Evolutionary conservation across 208 protist species (phyloP).

Genomic region (Herpetomonas samuelpessoai): DNA sequence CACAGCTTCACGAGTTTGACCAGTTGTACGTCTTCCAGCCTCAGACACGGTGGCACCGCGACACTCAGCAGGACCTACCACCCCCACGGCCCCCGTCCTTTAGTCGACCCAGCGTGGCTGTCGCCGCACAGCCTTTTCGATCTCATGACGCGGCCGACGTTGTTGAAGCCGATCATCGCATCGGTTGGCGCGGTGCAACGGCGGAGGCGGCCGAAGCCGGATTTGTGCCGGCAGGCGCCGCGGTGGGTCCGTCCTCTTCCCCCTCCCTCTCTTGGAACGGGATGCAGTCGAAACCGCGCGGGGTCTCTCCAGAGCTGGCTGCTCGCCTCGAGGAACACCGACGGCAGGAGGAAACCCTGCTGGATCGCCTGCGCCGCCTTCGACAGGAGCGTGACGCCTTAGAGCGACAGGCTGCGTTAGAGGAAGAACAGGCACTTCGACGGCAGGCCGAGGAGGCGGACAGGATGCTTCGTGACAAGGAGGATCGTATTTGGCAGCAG

Average conservation of each 20-base stretch:
- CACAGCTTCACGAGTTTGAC: slow-evolving; percentile 81
- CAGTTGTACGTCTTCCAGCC: slow-evolving; percentile 87
- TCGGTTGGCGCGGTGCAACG: not conserved
- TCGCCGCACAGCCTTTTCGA: not conserved
- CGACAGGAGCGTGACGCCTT: slow-evolving; percentile 41
- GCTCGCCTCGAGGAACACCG: slow-evolving; percentile 45
- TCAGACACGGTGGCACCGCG: slow-evolving; percentile 46
- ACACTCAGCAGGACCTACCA: slow-evolving; percentile 70
- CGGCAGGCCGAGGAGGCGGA: slow-evolving; percentile 26
- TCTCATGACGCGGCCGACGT: not conserved
- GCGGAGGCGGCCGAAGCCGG: not conserved
- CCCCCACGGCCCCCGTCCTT: slow-evolving; percentile 45
- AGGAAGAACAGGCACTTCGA: slow-evolving; percentile 38
- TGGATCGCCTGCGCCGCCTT: slow-evolving; percentile 27
- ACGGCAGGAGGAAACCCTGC: slow-evolving; percentile 31
- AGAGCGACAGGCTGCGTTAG: slow-evolving; percentile 29
- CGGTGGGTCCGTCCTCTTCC: too few species aligned
- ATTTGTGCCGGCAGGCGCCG: too few species aligned
- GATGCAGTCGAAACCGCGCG: too few species aligned
- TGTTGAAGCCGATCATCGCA: not conserved
- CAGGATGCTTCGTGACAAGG: slow-evolving; percentile 29
- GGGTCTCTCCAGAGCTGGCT: too few species aligned
- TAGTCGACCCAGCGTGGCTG: slow-evolving; percentile 12
- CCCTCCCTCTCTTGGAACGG: too few species aligned
- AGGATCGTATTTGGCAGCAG: slow-evolving; percentile 49